Conservation (phyloP, 805 yeast genomes). For the Grigorovia humatica region DNA sequence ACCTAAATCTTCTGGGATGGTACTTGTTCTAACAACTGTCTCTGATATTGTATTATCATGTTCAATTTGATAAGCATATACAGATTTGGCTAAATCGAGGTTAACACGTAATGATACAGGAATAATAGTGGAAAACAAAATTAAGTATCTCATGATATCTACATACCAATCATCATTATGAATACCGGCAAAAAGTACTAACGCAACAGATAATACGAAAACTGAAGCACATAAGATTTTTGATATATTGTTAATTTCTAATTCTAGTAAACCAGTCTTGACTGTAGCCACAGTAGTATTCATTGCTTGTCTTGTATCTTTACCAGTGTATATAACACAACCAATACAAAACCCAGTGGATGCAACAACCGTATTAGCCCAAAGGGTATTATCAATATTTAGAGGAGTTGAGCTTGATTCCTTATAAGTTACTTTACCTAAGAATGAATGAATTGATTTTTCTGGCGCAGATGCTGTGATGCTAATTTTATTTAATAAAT, state of each 20-base stretch:
- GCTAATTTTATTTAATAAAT: conserved; percentile 39
- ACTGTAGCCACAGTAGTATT: conserved; percentile 83
- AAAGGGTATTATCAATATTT: conserved; percentile 80
- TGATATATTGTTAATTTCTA: conserved; percentile 81
- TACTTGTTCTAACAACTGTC: conserved; percentile 91
- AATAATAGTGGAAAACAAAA: conserved; percentile 86
- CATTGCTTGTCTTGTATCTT: conserved; percentile 88
- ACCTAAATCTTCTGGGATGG: conserved; percentile 96
- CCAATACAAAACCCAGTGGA: conserved; percentile 81
- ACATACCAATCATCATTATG: conserved; percentile 68
- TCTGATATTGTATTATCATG: conserved; percentile 72
- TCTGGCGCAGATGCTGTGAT: conserved; percentile 75
- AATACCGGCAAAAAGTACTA: conserved; percentile 77
- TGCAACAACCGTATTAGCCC: conserved; percentile 98
- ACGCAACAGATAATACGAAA: conserved; percentile 58
- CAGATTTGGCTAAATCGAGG: conserved; percentile 89
- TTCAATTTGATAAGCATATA: conserved; percentile 90
- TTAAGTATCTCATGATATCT: conserved; percentile 81
- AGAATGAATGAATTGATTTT: conserved; percentile 70
- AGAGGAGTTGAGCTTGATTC: conserved; percentile 50
- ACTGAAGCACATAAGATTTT: conserved; percentile 85
- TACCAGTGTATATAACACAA: conserved; percentile 80
- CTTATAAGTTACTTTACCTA: conserved; percentile 60
- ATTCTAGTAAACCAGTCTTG: conserved; percentile 79
- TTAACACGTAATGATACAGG: conserved; percentile 95